Base-by-base conservation (phyloP, 2,329 filamentous ascomycete genomes). In the Davidsoniella neocaledoniae region DNA sequence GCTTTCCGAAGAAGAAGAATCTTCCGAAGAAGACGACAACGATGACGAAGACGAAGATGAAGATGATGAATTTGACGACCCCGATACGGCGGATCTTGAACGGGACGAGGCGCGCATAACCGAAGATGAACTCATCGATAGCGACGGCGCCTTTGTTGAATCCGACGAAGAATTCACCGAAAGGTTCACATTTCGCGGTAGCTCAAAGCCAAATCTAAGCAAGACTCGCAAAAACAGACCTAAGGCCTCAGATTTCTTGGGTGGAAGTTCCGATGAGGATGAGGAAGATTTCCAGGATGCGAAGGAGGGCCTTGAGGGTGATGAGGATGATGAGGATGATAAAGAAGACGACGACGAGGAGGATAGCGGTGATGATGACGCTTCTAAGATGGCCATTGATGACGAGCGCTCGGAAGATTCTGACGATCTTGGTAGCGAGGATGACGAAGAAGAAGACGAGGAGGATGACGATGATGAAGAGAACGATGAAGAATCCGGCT, bases 151-250 rank as follows among this genome's bases (percentile, higher is more conserved):
- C 0, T 80, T 96, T 60, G 84, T 79, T 2, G 79, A 83, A 49
- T 91, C 85, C 56, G 90, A 96, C 58, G 81, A 86, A 56, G 86
- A 93, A 62, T 74, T 74, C 47, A 86, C 94, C 58, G 79, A 83
- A 56, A 77, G 76, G 1, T 94, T 84, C 60, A 76, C 67, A 0
- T 80, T 81, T 55, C 66, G 73, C 29, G 76, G 75, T 19, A 80
- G 75, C 62, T 71, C 69, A 2, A 74, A 73, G 54, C 68, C 71
- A 4, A 66, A 63, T 48, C 60, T 59, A 14, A 56, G 62, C 59
- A 61, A 54, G 57, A 52, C 9, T 55, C 53, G 33, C 9, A 63
- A 62, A 14, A 68, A 63, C 50, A 63, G 72, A 54, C 66, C 69
- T 6, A 73, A 63, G 39, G 76, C 73, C 36, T 72, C 69, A 4